Percentiles rank a stretch among this genome's conserved stretches.
phyloP scores from a whole-genome alignment of 129 eudicot species.

The Heracleum sosnowskyi region DNA sequence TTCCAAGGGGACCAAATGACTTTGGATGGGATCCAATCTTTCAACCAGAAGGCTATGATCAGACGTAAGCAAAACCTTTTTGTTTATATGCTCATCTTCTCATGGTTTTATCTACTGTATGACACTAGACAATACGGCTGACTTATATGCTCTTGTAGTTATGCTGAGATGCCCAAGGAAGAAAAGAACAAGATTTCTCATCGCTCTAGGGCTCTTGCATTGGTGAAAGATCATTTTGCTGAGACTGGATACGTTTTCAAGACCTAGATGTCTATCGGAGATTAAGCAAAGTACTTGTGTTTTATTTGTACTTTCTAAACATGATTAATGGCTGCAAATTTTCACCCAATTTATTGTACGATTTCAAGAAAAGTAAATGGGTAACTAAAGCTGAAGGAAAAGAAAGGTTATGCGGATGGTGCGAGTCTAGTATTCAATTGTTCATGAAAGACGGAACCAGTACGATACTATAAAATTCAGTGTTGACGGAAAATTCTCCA shows the following conservation, averaged over 20 bases:
- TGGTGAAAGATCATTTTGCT: constrained; percentile 75
- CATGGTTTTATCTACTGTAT: neutral
- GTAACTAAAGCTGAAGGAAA: neutral
- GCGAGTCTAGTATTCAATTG: neutral
- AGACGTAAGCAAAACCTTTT: constrained; percentile 39
- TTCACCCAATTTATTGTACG: neutral
- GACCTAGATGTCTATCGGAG: constrained; percentile 8
- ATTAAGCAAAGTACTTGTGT: neutral
- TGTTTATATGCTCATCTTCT: neutral
- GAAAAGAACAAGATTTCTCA: constrained; percentile 93
- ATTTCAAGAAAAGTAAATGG: neutral
- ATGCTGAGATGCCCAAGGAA: constrained; percentile 88
- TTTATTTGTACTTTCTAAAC: neutral
- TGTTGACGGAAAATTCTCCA: neutral
- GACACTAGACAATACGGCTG: neutral
- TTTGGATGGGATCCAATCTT: constrained; percentile 97
- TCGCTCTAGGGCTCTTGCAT: constrained; percentile 71
- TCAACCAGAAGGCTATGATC: constrained; percentile 86
- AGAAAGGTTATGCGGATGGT: neutral
- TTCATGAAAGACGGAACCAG: neutral
- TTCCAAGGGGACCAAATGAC: constrained; percentile 87
- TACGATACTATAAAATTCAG: neutral
- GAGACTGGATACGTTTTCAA: constrained; percentile 58
- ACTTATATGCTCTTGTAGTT: constrained; percentile 32
- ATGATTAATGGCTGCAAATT: neutral